Conservation (phyloP, 495 filamentous ascomycete species). For the Hyaloscypha variabilis region DNA sequence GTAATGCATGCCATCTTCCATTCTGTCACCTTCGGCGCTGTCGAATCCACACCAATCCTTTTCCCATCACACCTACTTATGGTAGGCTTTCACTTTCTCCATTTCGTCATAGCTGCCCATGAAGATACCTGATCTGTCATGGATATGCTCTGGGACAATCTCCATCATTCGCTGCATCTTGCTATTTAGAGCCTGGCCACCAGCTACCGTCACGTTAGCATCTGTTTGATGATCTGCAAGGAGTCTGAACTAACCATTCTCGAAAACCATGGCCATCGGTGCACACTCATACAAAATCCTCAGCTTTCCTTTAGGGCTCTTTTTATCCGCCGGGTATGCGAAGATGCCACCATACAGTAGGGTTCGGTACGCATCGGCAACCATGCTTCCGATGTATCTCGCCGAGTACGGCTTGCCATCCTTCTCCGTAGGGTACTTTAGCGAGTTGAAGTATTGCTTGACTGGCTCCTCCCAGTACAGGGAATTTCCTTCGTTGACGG, state of each 20-base stretch:
- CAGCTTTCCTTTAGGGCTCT: conserved; percentile 97
- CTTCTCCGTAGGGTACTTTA: conserved; percentile 74
- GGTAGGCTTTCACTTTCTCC: conserved; percentile 77
- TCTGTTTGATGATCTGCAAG: background rate
- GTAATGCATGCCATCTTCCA: conserved; percentile 18
- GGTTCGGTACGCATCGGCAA: conserved; percentile 96
- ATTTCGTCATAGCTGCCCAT: conserved; percentile 94
- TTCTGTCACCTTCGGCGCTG: background rate
- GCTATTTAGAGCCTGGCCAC: conserved; percentile 88
- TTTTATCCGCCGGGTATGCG: conserved; percentile 96
- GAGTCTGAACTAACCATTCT: conserved; percentile 71
- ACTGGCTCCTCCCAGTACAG: conserved; percentile 92
- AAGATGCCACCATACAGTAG: conserved; percentile 95
- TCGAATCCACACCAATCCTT: background rate
- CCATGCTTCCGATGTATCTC: conserved; percentile 96
- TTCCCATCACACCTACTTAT: conserved; percentile 23
- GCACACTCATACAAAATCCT: conserved; percentile 98
- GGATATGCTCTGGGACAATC: conserved; percentile 89
- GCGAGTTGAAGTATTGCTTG: conserved; percentile 82
- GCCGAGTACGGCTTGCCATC: conserved; percentile 90
- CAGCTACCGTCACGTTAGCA: conserved; percentile 54
- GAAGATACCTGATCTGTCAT: conserved; percentile 95
- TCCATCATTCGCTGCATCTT: conserved; percentile 87
- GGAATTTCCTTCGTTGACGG: conserved; percentile 97
- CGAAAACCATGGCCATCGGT: conserved; percentile 98